These are phyloP conservation scores for Fusarium camptoceras DNA, from an alignment of 2,329 filamentous ascomycete species.

Conservation along the genomic window DNA sequence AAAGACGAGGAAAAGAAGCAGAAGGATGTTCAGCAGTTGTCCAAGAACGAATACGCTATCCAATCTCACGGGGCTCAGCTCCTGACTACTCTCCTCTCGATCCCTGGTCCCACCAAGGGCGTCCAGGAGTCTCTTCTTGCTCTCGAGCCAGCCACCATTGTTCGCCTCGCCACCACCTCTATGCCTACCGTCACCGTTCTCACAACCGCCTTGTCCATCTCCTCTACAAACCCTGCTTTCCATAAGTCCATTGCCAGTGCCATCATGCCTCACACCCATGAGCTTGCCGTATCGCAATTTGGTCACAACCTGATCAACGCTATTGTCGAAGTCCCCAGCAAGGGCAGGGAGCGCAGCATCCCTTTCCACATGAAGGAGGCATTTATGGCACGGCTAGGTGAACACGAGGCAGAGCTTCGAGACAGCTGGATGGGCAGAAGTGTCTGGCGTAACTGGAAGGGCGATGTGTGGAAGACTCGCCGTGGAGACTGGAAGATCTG, in stretches of 20 bases:
- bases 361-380: slow-evolving; percentile 70
- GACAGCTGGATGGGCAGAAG: slow-evolving; percentile 66
- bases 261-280: slow-evolving; percentile 58
- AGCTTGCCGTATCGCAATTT: slow-evolving; percentile 62
- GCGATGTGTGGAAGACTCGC: slow-evolving; percentile 67
- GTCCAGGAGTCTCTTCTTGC: slow-evolving; percentile 78
- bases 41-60: slow-evolving; percentile 68
- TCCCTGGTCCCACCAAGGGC: slow-evolving; percentile 76
- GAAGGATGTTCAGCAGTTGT: slow-evolving; percentile 54
- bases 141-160: slow-evolving; percentile 65
- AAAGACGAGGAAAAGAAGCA: slow-evolving; percentile 54
- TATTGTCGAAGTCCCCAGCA: slow-evolving; percentile 63
- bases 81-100: slow-evolving; percentile 80
- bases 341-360: slow-evolving; percentile 60
- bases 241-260: slow-evolving; percentile 66
- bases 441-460: slow-evolving; percentile 69
- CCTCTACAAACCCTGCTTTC: slow-evolving; percentile 63
- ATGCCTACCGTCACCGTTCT: slow-evolving; percentile 63
- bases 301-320: slow-evolving; percentile 65
- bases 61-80: slow-evolving; percentile 82
- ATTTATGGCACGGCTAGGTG: slow-evolving; percentile 62
- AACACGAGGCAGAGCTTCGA: slow-evolving; percentile 62
- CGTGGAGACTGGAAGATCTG: slow-evolving; percentile 67
- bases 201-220: slow-evolving; percentile 61
- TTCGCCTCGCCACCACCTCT: slow-evolving; percentile 72